Conservation (phyloP, 139 green algal species). For the Chlorella vulgaris region DNA sequence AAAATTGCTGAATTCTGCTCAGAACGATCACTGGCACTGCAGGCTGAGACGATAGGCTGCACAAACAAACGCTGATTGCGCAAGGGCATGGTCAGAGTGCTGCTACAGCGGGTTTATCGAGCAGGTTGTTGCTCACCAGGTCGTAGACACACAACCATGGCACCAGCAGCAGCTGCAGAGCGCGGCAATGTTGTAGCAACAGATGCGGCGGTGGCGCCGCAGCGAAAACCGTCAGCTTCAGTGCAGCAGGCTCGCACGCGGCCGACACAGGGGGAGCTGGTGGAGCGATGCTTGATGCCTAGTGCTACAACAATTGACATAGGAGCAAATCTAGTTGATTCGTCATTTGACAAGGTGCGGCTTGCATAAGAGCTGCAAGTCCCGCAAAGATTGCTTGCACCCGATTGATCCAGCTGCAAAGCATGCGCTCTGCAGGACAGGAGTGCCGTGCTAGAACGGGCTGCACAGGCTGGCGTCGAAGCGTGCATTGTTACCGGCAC, state of each 20-base stretch:
- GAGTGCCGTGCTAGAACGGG: constrained; percentile 56
- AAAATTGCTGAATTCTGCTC: no score
- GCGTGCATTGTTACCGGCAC: constrained; percentile 67
- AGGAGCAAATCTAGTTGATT: constrained; percentile 67
- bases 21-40: no score
- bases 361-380: not conserved
- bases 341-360: constrained; percentile 59
- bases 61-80: no score
- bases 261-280: constrained; percentile 51
- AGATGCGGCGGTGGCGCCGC: no score
- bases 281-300: constrained; percentile 32
- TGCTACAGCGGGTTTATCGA: no score
- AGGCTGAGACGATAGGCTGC: no score
- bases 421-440: constrained; percentile 54
- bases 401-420: no score
- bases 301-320: constrained; percentile 60
- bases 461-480: constrained; percentile 44
- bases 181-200: no score
- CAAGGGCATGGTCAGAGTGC: no score
- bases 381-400: not conserved
- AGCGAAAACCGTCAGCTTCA: not conserved
- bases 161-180: no score
- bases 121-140: no score
- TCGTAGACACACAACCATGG: no score
- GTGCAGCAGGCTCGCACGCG: constrained; percentile 30